These are phyloP conservation scores for Ophiostoma quercus DNA, from an alignment of 2,329 filamentous ascomycete species.

Conservation along the genomic window DNA sequence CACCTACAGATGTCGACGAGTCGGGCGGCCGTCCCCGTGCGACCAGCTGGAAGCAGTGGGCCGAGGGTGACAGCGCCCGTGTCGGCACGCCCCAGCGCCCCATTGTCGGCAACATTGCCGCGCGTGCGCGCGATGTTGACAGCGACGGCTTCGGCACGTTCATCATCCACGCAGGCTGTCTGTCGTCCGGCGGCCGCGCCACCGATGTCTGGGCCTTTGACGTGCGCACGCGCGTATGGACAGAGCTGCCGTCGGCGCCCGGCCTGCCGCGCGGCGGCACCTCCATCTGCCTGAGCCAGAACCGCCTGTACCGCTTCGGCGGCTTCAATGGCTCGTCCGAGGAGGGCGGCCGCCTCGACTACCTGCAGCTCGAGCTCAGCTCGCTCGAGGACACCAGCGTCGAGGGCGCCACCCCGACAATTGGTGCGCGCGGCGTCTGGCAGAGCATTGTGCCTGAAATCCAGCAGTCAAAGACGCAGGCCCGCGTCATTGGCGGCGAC, in stretches of 20 bases:
- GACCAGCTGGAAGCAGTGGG: constrained; percentile 52
- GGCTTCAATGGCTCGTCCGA: constrained; percentile 69
- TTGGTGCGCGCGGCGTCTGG: constrained; percentile 51
- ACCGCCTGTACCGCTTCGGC: constrained; percentile 68
- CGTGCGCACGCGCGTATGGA: constrained; percentile 60
- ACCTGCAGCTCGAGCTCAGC: constrained; percentile 54
- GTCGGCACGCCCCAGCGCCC: constrained; percentile 56
- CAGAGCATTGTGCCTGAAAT: constrained; percentile 35
- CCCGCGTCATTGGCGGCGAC: constrained; percentile 29
- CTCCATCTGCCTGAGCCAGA: constrained; percentile 58
- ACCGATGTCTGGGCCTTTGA: constrained; percentile 76
- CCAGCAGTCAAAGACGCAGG: background rate
- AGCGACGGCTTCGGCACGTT: constrained; percentile 61
- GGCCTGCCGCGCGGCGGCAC: constrained; percentile 62
- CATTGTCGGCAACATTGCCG: constrained; percentile 53
- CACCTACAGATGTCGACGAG: constrained; percentile 25
- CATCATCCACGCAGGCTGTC: constrained; percentile 71
- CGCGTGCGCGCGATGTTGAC: constrained; percentile 55
- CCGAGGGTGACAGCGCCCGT: constrained; percentile 48
- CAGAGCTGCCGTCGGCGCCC: constrained; percentile 60
- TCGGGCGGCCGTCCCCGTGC: constrained; percentile 35
- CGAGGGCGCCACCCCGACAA: constrained; percentile 43
- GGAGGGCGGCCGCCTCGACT: constrained; percentile 66
- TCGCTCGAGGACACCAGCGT: constrained; percentile 47
- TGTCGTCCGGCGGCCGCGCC: constrained; percentile 56